Conservation (phyloP, 257 asterid species). For the Jacaranda copaia region DNA sequence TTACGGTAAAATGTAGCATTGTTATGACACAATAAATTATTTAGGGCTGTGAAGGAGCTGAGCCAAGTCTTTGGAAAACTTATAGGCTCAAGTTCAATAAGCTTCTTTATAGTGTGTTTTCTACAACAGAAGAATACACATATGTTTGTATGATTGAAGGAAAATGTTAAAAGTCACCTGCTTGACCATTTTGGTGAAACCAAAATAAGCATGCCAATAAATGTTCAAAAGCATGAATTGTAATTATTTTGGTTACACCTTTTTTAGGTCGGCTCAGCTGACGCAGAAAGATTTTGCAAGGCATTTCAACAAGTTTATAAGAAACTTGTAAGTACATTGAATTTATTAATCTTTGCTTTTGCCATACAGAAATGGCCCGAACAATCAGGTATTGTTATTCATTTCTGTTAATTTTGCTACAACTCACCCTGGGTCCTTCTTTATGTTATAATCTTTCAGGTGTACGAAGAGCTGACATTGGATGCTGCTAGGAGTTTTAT, state of each 20-base stretch:
- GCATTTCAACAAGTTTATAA: conserved; percentile 73
- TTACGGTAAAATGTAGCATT: background rate
- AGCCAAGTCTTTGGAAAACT: background rate
- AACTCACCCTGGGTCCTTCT: background rate
- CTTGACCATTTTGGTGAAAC: background rate
- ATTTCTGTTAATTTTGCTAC: background rate
- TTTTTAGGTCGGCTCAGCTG: conserved; percentile 69
- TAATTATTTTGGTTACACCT: conserved; percentile 26
- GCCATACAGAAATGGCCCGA: conserved; percentile 4
- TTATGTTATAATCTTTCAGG: conserved; percentile 51
- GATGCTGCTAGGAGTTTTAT: conserved; percentile 67
- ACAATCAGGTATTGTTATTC: background rate
- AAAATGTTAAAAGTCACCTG: conserved; percentile 1
- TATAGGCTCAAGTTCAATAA: background rate
- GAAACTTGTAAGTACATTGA: conserved; percentile 64
- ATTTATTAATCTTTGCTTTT: conserved; percentile 19
- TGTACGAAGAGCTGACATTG: conserved; percentile 64
- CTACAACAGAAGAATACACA: background rate
- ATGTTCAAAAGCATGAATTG: background rate
- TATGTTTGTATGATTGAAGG: background rate
- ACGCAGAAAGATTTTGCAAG: conserved; percentile 75
- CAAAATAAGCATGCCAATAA: conserved; percentile 19
- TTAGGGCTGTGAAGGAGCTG: background rate
- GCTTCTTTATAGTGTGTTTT: conserved; percentile 17
- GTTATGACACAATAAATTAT: background rate